Base-by-base conservation (phyloP, 2,329 filamentous ascomycete genomes). In the Claviceps pusilla region DNA sequence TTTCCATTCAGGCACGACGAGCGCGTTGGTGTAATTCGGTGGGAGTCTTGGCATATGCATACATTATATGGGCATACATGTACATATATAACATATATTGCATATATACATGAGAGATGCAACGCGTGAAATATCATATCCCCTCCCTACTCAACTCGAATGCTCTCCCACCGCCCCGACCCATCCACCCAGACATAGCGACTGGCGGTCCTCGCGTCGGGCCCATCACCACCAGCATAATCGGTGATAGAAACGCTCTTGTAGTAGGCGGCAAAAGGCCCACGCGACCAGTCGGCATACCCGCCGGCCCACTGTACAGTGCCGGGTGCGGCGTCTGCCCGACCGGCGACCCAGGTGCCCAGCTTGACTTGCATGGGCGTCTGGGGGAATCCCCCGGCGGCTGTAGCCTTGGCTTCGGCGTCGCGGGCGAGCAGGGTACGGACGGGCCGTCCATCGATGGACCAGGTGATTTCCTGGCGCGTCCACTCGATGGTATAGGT, bases 291-390 rank as follows among this genome's bases (percentile, higher is more conserved):
- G 60, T 74, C 68, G 57, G 73, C 69, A 59, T 65, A 64, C 56
- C 84, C 85, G 59, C 83, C 84, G 53, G 80, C 79, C 82, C 82
- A 84, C 57, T 78, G 61, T 58, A 89, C 84, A 42, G 87, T 93
- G 57, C 88, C 88, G 55, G 77, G 68, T 41, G 79, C 65, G 60
- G 87, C 84, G 58, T 70, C 68, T 56, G 71, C 68, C 61, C 76
- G 71, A 53, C 79, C 79, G 54, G 73, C 79, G 47, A 80, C 77
- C 83, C 84, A 87, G 60, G 79, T 77, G 58, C 85, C 85, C 48
- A 88, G 68, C 68, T 82, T 83, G 63, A 87, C 66, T 66, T 82
- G 79, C 79, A 84, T 83, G 49, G 85, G 85, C 7, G 84, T 86
- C 73, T 88, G 84, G 49, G 84, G 85, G 72, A 79, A 87, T 19